Evolutionary conservation across 257 asterid species (phyloP), one percentile per base, ranked within the genome.

Genomic region (Lycium barbarum): DNA sequence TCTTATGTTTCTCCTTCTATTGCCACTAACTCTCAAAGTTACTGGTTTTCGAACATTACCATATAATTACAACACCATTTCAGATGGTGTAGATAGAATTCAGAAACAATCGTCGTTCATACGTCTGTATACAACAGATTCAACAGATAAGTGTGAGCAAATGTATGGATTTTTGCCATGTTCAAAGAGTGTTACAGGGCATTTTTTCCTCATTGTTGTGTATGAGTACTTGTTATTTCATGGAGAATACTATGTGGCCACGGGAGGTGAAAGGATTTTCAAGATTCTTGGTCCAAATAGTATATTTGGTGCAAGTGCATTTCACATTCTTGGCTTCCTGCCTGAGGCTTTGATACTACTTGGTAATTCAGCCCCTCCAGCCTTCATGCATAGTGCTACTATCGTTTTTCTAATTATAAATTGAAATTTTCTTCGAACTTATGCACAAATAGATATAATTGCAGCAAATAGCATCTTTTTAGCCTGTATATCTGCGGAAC

Each of bases 301-400:
- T 62, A 80, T 91, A 35, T 91, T 91, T 40, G 94, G 93, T 67
- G 94, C 93, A 0, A 86, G 93, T 83, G 93, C 90, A 33, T 91
- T 91, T 58, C 94, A 91, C 73, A 49, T 91, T 49, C 90, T 91
- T 35, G 94, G 94, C 3, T 88, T 86, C 6, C 92, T 91, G 20
- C 92, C 93, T 0, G 93, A 90, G 81, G 89, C 93, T 49, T 63
- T 90, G 61, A 90, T 90, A 83, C 94, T 91, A 79, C 91, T 90
- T 12, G 93, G 94, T 90, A 85, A 83, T 14, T 22, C 10, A 22
- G 83, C 1, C 10, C 3, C 1, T 49, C 40, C 40, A 0, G 54
- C 11, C 57, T 35, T 61, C 26, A 68, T n/a, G n/a, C n/a, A 20
- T 20, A 62, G 12, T 20, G 68, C 68, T 62, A 8, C 36, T 62